Base-by-base conservation (phyloP, 352 stramenopile species). In the Phytophthora chlamydospora region DNA sequence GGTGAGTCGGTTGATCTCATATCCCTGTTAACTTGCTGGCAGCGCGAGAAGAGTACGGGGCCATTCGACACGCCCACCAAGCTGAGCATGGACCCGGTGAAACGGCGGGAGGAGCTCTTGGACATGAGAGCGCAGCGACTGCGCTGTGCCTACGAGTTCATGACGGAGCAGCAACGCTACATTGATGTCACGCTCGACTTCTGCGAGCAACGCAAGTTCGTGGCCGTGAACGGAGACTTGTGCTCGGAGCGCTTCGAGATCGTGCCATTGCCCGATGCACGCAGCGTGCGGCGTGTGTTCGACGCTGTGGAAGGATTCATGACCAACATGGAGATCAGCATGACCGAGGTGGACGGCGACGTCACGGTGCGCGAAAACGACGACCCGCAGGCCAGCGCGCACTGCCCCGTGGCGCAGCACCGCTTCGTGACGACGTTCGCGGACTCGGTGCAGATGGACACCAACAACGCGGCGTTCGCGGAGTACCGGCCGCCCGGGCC, bases 331-430 rank as follows among this genome's bases (percentile, higher is more conserved):
- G 71, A 85, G 58, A 81, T 79, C 53, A 71, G 33, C 19, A 63
- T 83, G 19, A 73, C 66, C 14, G 71, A 81, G 33, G 59, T 62
- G 19, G 62, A 82, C 29, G 74, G 73, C 35, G 41, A 71, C 48
- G 64, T 80, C 32, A 81, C 68, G 1, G 53, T 82, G 14, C 68
- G 76, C 8, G 76, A 86, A n/a, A 68, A 83, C 33, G 50, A 64
- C 24, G 39, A 68, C 17, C 53, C 61, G 3, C 45, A 59, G 2
- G 54, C 36, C 16, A 47, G 50, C 14, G 36, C 19, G 21, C 21
- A 24, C 21, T 3, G 21, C 1, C 52, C 58, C 13, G 56, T 66
- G 6, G 54, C 48, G 14, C 64, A 73, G 34, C 58, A 78, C 27
- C 71, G 72, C 4, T 52, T 83, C 34, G 51, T 81, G 8, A 73